Conservation (phyloP, 2,329 filamentous ascomycete species). For the Colletotrichum nymphaeae region DNA sequence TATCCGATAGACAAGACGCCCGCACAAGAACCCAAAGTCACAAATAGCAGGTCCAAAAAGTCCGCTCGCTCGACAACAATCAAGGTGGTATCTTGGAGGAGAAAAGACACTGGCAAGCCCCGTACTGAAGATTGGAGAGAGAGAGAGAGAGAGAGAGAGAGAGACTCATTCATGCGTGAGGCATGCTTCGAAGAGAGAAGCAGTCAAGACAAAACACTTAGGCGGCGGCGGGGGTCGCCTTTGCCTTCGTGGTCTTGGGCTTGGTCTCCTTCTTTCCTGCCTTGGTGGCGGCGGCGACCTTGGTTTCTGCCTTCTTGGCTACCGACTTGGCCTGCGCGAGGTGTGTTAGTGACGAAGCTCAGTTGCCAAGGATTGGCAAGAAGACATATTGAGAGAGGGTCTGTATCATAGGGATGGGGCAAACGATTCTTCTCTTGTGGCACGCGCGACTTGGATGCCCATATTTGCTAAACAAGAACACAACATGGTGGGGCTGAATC, state of each 20-base stretch:
- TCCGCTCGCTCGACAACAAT: conserved; percentile 21
- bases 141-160: neutral
- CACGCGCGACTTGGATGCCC: neutral
- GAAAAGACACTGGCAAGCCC: conserved; percentile 23
- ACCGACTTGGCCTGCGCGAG: conserved; percentile 29
- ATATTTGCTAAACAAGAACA: neutral
- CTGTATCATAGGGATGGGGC: no score
- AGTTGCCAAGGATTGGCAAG: neutral
- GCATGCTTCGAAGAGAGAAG: neutral
- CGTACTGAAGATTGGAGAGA: neutral
- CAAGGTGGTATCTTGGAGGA: conserved; percentile 28
- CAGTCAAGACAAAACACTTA: neutral
- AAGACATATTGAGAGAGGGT: neutral
- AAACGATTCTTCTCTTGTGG: neutral
- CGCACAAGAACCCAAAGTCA: neutral
- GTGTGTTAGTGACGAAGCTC: neutral
- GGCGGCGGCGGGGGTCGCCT: conserved; percentile 14
- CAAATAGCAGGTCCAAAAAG: conserved; percentile 2
- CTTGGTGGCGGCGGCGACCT: conserved; percentile 24
- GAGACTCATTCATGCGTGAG: neutral
- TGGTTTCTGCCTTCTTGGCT: conserved; percentile 33
- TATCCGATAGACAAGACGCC: neutral
- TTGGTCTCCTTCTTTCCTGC: conserved; percentile 36
- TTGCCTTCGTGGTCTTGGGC: conserved; percentile 33
- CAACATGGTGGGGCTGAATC: neutral